Conservation (phyloP, 139 green algal genomes). For the Pleodorina starrii region DNA sequence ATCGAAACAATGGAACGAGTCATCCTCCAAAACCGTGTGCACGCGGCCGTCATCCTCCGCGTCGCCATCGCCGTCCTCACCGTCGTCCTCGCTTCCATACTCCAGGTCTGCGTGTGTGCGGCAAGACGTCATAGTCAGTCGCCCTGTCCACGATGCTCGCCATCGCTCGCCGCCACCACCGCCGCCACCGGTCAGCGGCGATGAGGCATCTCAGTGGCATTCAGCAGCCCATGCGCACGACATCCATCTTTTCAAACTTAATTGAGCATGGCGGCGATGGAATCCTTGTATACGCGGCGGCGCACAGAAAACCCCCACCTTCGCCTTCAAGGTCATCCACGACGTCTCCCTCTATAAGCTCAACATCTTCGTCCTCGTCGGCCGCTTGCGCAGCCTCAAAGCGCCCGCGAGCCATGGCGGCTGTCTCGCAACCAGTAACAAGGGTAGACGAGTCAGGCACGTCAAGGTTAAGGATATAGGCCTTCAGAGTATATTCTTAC, state of each 20-base stretch:
- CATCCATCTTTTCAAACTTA: too few species aligned
- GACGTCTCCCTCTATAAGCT: slow-evolving; percentile 68
- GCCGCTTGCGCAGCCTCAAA: background rate
- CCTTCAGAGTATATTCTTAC: background rate
- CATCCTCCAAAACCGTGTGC: slow-evolving; percentile 64
- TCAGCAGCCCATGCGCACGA: too few species aligned
- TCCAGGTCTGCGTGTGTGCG: background rate
- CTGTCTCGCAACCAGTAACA: background rate
- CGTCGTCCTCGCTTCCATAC: slow-evolving; percentile 61
- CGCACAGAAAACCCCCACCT: too few species aligned
- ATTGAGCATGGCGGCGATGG: too few species aligned
- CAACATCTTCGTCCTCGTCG: slow-evolving; percentile 46
- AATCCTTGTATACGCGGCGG: background rate
- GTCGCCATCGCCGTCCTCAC: slow-evolving; percentile 45
- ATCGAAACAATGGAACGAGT: slow-evolving; percentile 80
- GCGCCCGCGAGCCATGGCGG: background rate
- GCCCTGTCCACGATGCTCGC: background rate
- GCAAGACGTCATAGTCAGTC: background rate
- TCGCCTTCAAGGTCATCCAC: slow-evolving; percentile 76
- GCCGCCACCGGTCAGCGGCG: too few species aligned
- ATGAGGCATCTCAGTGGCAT: too few species aligned
- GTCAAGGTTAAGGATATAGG: background rate
- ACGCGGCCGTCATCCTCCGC: slow-evolving; percentile 44
- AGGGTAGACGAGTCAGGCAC: background rate
- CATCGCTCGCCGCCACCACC: background rate